A percentile compares a stretch with the other conserved stretches of the same genome.
phyloP scores from a whole-genome alignment of 2,329 filamentous ascomycete genomes.

The Macrophomina phaseolina region DNA sequence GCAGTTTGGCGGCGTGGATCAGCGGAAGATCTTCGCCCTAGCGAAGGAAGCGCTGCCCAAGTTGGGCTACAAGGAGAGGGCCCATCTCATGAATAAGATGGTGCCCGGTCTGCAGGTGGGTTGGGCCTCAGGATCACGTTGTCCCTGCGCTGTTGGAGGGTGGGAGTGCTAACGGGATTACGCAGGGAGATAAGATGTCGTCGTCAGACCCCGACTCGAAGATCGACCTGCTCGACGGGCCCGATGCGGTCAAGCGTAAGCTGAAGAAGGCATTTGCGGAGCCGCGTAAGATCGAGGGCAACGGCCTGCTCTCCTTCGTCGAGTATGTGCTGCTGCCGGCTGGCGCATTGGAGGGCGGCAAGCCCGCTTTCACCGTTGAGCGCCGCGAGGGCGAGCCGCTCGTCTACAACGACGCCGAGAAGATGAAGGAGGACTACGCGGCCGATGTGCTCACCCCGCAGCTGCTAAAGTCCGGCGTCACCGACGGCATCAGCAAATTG shows the following conservation, averaged over 20 bases:
- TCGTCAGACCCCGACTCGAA: constrained; percentile 76
- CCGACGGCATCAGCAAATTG: constrained; percentile 73
- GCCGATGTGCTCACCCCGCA: constrained; percentile 85
- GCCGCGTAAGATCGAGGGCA: constrained; percentile 78
- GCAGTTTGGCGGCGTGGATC: constrained; percentile 80
- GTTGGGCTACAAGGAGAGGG: constrained; percentile 77
- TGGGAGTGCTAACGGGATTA: constrained; percentile 58
- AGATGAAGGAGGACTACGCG: constrained; percentile 79
- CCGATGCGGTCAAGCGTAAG: constrained; percentile 72
- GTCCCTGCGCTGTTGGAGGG: constrained; percentile 58
- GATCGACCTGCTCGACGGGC: constrained; percentile 86
- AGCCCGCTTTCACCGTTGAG: constrained; percentile 70
- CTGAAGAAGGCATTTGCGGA: constrained; percentile 78
- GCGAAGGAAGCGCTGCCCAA: constrained; percentile 85
- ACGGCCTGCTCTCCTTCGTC: constrained; percentile 84
- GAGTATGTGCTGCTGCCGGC: constrained; percentile 86
- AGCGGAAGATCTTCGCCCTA: constrained; percentile 86
- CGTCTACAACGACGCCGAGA: constrained; percentile 75
- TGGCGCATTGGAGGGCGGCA: constrained; percentile 63
- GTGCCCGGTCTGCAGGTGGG: constrained; percentile 80
- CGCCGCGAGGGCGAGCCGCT: constrained; percentile 74
- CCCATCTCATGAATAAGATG: constrained; percentile 85
- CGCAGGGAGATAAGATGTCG: constrained; percentile 78
- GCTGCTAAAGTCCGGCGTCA: constrained; percentile 82
- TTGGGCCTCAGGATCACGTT: constrained; percentile 77